Base-by-base conservation (phyloP, 352 stramenopile genomes). In the Globisporangium polare region DNA sequence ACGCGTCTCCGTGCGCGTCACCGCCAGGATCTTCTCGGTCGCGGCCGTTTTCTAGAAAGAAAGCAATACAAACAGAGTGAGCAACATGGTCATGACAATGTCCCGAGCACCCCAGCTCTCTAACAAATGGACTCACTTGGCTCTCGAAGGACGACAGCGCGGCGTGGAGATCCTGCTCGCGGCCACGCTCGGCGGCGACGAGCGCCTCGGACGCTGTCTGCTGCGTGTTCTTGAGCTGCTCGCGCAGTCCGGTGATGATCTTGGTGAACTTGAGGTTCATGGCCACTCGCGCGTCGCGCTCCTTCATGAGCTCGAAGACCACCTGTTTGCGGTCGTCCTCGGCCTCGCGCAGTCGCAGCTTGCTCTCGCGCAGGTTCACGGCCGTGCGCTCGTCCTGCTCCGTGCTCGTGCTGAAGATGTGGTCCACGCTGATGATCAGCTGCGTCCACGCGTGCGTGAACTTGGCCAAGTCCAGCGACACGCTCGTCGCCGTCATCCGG, bases 241-340 rank as follows among this genome's bases (percentile, higher is more conserved):
- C 59, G 49, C 74, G 76, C 3, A 92, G 60, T 2, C 61, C 37
- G 10, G 68, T 29, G 37, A 83, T 74, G 26, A 66, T 78, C 46
- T 65, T 54, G 22, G 63, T 55, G 47, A 79, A 72, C 42, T 72
- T 76, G 13, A 66, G 42, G 15, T 60, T 64, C 60, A 76, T 74
- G 3, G 33, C 43, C 18, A 61, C 52, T 2, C 71, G 75, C 9
- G 68, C 58, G 22, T 84, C 74, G 0, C 68, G 73, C 52, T 75
- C 70, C 18, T 71, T 61, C 10, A 60, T 22, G 4, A 92, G 75
- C 55, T 92, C 83, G 41, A 89, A 88, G 20, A 59, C 59, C 12
- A 89, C 66, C 62, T 90, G 83, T 45, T 75, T 73, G 10, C 75
- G 65, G 55, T 92, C 80, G 64, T 90, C 77, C 47, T 89, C 75